phyloP scores from a whole-genome alignment of 2,329 filamentous ascomycete genomes.

The Fusarium pseudograminearum region DNA sequence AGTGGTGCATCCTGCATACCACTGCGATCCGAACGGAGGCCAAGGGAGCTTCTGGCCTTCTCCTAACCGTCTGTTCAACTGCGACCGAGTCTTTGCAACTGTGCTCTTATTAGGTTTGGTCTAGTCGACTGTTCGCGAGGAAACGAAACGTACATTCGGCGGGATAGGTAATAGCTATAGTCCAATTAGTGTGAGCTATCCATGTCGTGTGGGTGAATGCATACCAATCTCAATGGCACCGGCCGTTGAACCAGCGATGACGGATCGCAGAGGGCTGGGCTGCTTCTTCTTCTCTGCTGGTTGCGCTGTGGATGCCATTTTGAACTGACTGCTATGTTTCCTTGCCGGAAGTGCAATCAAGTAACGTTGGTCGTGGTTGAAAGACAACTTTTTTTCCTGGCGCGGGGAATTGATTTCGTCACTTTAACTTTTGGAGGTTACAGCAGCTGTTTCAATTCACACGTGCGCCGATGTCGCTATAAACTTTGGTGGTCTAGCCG shows the following conservation, averaged over 20 bases:
- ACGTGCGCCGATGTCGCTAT: constrained; percentile 46
- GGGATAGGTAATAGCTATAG: constrained; percentile 84
- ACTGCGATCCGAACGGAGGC: constrained; percentile 92
- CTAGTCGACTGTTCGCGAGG: neutral
- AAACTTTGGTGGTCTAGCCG: constrained; percentile 2
- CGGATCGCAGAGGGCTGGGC: constrained; percentile 87
- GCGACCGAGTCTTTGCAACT: constrained; percentile 95
- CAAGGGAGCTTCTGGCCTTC: constrained; percentile 90
- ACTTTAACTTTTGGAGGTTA: constrained; percentile 26
- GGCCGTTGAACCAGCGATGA: constrained; percentile 92
- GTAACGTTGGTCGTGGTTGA: constrained; percentile 2
- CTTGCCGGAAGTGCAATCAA: constrained; percentile 8
- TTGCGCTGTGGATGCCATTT: constrained; percentile 48
- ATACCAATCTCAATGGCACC: constrained; percentile 93
- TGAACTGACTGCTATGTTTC: constrained; percentile 13
- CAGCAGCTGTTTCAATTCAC: constrained; percentile 23
- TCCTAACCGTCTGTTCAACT: constrained; percentile 87
- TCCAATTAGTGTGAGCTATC: constrained; percentile 21
- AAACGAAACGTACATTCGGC: constrained; percentile 78
- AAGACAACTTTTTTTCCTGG: constrained; percentile 22
- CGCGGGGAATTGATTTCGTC: constrained; percentile 45
- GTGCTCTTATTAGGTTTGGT: constrained; percentile 29
- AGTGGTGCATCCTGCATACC: constrained; percentile 98
- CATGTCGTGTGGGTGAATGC: constrained; percentile 33
- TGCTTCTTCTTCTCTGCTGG: constrained; percentile 53